These are phyloP conservation scores for Hanseniaspora lindneri DNA, from an alignment of 805 yeast genomes.

Conservation along the genomic window DNA sequence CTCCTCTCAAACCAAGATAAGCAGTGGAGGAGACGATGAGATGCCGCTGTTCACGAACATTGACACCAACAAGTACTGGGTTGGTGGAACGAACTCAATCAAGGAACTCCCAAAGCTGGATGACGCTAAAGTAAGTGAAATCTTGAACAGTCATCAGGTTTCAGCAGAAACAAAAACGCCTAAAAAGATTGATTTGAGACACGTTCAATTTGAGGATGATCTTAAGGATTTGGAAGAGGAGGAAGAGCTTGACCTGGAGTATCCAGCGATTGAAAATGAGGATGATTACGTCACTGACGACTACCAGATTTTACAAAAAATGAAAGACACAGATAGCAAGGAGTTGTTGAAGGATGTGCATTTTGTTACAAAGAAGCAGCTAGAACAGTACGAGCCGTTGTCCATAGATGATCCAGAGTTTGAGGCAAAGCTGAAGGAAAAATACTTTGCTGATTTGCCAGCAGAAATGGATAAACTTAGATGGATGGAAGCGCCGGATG, in stretches of 20 bases:
- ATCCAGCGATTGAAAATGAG: constrained; percentile 34
- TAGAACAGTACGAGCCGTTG: constrained; percentile 24
- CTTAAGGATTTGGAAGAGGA: constrained; percentile 23
- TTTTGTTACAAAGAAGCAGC: constrained; percentile 44
- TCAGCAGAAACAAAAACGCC: constrained; percentile 20
- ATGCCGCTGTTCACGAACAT: constrained; percentile 29
- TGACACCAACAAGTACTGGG: constrained; percentile 31
- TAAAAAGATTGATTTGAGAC: constrained; percentile 14
- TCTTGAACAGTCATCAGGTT: constrained; percentile 21
- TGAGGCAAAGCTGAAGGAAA: constrained; percentile 63
- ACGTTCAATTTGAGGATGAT: constrained; percentile 17
- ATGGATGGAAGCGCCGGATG: constrained; percentile 65
- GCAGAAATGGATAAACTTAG: constrained; percentile 67
- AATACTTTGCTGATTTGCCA: constrained; percentile 83
- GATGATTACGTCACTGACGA: constrained; percentile 40
- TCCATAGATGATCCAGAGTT: constrained; percentile 72
- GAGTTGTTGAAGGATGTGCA: constrained; percentile 42
- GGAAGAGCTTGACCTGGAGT: constrained; percentile 17
- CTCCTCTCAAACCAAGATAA: constrained; percentile 32
- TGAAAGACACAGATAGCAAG: constrained; percentile 35
- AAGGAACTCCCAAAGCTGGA: constrained; percentile 22
- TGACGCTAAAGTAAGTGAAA: constrained; percentile 26
- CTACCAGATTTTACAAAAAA: constrained; percentile 37
- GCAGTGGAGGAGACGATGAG: constrained; percentile 23
- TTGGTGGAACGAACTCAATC: constrained; percentile 25